Evolutionary conservation across 257 asterid genomes (phyloP), one percentile per base, ranked within the genome.

Genomic region (Nicotiana sylvestris): DNA sequence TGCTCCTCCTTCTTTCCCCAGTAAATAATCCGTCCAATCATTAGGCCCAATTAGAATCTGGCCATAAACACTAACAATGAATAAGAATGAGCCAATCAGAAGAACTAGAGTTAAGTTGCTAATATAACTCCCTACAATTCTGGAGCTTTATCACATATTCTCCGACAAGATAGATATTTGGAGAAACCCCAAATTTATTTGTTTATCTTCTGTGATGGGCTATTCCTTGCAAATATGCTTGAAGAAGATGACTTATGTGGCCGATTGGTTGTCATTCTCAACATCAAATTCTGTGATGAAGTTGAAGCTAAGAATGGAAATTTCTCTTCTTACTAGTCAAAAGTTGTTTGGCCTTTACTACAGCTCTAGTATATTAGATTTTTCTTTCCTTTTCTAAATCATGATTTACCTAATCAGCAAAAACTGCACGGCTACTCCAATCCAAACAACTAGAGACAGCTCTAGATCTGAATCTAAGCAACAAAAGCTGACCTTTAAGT

Each of bases 41-140:
- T 83, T 86, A 37, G 92, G 86, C 65, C 95, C 98, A 27, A 93
- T 85, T n/a, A 96, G 91, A 87, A 90, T 89, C 98, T 96, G 88
- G 61, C 49, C 84, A 58, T 61, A 84, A 81, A 69, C 37, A 79
- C 70, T 78, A 15, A 33, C 8, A 66, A 68, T 68, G 53, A 35
- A 39, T 39, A 39, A 7, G 9, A 39, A 39, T 39, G 46, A 39
- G 46, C 9, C 46, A 39, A 67, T 67, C 76, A 67, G 77, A 69
- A 37, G 32, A 46, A 69, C 56, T 37, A 37, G 39, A 69, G 17
- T 32, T 39, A 70, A 70, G 78, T 70, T 39, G 58, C 35, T 70
- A 70, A n/a, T 11, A 70, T 21, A 70, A 11, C 33, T n/a, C 9
- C 32, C 18, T 69, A 69, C 10, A n/a, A 39, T 39, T 70, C 57